Evolutionary conservation across 2,329 filamentous ascomycete genomes (phyloP), one percentile per base, ranked within the genome.

Genomic region (Cyphellophora attinorum): DNA sequence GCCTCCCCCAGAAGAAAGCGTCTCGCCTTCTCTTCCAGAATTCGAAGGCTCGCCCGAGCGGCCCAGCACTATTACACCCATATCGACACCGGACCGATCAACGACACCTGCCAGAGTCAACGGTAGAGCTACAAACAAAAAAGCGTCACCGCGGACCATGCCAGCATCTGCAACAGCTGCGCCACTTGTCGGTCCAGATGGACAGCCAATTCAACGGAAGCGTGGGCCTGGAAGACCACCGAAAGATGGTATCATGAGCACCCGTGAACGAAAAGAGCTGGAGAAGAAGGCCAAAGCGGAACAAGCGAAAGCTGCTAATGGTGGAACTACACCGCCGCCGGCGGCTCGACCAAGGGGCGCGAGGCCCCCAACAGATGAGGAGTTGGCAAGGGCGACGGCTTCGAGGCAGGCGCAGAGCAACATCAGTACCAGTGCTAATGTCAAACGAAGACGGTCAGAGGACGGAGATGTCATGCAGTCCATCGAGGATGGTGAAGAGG

Each of bases 191-290:
- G 41, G 39, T 25, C 41, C 43, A 5, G 44, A 48, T 38, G 44
- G 44, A 4, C 46, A 43, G 19, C 39, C 37, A 16, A 6, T 45
- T 12, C 37, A 37, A 33, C 63, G 65, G 28, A 70, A 70, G 46
- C 51, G 63, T 30, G 76, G 76, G 29, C 76, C 76, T 34, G 76
- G 76, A 34, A 63, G 76, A 32, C 76, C 76, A 28, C 76, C 76
- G 6, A 79, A 79, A 57, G 74, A 79, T 49, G 76, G 76, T 13
- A 68, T 79, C 49, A 75, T 79, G 65, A 79, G 75, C 4, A 79
- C 78, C 49, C 68, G 76, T 31, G 74, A 79, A 51, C 60, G 68
- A 40, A 66, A 68, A 15, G 64, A 70, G 43, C 57, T 72, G 46
- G 64, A 68, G 36, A 66, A 67, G 41, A 65, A 70, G 38, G 62